phyloP scores from a whole-genome alignment of 345 rosid species.

The Litchi chinensis region DNA sequence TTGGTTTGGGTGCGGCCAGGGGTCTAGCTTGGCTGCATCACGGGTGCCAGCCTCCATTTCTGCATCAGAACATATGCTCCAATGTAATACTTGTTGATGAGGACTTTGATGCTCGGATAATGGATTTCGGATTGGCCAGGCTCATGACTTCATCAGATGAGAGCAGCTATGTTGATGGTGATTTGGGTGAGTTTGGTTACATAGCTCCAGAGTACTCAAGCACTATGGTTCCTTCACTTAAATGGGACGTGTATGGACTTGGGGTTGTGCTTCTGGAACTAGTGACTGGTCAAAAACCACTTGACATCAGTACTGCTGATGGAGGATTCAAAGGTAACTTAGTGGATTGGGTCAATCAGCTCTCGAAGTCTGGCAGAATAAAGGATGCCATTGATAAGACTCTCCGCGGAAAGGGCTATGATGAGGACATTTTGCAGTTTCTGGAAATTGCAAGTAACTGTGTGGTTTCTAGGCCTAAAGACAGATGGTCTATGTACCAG shows the following conservation, averaged over 20 bases:
- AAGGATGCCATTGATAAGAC: too few relatives aligned
- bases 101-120: conserved; percentile 78
- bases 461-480: too few relatives aligned
- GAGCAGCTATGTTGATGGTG: conserved; percentile 56
- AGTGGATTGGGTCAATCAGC: too few relatives aligned
- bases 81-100: conserved; percentile 77
- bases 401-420: too few relatives aligned
- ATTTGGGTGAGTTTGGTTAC: conserved; percentile 81
- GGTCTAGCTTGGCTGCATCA: conserved; percentile 97
- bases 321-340: too few relatives aligned
- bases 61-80: conserved; percentile 77
- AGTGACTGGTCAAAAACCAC: too few relatives aligned
- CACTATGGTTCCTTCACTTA: conserved; percentile 70
- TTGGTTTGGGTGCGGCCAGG: conserved; percentile 78
- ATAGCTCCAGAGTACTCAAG: conserved; percentile 76
- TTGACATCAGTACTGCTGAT: too few relatives aligned
- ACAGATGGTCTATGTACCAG: too few relatives aligned
- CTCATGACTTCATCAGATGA: conserved; percentile 55
- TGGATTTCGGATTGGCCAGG: conserved; percentile 79
- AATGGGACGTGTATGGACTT: conserved; percentile 54
- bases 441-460: too few relatives aligned
- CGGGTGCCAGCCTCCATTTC: conserved; percentile 66
- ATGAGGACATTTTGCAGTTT: too few relatives aligned
- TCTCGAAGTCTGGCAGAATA: too few relatives aligned
- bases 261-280: too few relatives aligned